These are phyloP conservation scores for Boletus fagicola DNA, from an alignment of 768 basidiomycete genomes.

Conservation along the genomic window DNA sequence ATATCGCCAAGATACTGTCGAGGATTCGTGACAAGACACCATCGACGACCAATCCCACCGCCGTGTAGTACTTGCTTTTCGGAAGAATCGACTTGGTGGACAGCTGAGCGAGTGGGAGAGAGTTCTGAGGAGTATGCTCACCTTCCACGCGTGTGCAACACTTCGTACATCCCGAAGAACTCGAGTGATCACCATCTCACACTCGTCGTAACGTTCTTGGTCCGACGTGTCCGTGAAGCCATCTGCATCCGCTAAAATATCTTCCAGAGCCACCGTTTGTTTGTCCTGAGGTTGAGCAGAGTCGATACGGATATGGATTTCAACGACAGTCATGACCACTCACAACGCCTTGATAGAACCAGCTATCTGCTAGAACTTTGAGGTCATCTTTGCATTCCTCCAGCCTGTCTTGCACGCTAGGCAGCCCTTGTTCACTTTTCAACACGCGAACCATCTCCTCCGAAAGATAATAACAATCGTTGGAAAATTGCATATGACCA, in stretches of 20 bases:
- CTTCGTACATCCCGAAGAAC: constrained; percentile 62
- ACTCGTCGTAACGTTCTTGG: constrained; percentile 74
- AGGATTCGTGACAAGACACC: constrained; percentile 65
- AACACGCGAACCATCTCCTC: constrained; percentile 39
- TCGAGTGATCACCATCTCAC: constrained; percentile 64
- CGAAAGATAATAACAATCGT: constrained; percentile 73
- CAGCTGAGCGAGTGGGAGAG: neutral
- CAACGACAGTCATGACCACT: constrained; percentile 27
- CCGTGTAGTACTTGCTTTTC: constrained; percentile 69
- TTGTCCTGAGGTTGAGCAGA: constrained; percentile 19
- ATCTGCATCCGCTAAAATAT: constrained; percentile 50
- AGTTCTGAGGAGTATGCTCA: constrained; percentile 32
- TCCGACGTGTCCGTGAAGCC: constrained; percentile 70
- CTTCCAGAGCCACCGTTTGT: constrained; percentile 29
- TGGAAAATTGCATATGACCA: constrained; percentile 70
- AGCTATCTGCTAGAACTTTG: constrained; percentile 58
- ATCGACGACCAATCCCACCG: constrained; percentile 70
- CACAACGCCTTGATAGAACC: constrained; percentile 71
- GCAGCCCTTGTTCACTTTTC: constrained; percentile 28
- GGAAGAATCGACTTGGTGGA: constrained; percentile 57
- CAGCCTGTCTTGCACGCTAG: constrained; percentile 44
- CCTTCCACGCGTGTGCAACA: constrained; percentile 71
- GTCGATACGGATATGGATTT: neutral
- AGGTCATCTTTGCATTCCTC: constrained; percentile 52
- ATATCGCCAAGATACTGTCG: constrained; percentile 67